Evolutionary conservation across 495 filamentous ascomycete species (phyloP), one percentile per base, ranked within the genome.

Genomic region (Bryoglossum gracile): DNA sequence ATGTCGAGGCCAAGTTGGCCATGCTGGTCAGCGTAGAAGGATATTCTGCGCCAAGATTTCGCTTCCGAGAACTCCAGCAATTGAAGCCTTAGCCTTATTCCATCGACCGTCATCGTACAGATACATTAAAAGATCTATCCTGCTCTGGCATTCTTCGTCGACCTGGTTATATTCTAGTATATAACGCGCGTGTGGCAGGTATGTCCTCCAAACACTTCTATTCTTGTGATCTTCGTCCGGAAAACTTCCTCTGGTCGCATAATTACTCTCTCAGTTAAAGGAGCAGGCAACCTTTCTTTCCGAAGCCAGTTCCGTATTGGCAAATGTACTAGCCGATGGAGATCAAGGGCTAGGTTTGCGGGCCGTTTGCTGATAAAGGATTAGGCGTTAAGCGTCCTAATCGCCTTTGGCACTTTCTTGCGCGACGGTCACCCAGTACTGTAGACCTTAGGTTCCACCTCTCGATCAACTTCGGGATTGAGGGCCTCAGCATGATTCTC

Each of bases 241-340:
- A 46, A 66, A 69, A 35, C 28, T 10, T 63, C 42, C 33, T 62
- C 48, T 21, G 69, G 34, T 19, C 56, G 38, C 17, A 55, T 14
- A 17, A 71, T 38, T n/a, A 62, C 63, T 24, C 63, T 46, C 16
- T 58, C 50, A n/a, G 56, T 60, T 50, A 62, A 70, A 2, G 43
- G 21, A 10, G 47, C 38, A 26, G 52, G 57, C 24, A 61, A 23
- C 18, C 41, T 47, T 33, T 68, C 51, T 2, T 53, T 53, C 16
- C 33, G 30, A 16, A 75, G 60, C 72, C 68, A 74, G 42, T 63
- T 71, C 26, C 58, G 65, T 2, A 60, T 65, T 11, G 64, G 62
- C 9, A 74, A 32, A 43, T 74, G 68, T 24, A 77, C 70, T 8
- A 77, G 56, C 23, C 68, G 59, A 59, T 77, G 72, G 46, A 75